Conservation (phyloP, 345 rosid genomes). For the Noccaea bulbosa region DNA sequence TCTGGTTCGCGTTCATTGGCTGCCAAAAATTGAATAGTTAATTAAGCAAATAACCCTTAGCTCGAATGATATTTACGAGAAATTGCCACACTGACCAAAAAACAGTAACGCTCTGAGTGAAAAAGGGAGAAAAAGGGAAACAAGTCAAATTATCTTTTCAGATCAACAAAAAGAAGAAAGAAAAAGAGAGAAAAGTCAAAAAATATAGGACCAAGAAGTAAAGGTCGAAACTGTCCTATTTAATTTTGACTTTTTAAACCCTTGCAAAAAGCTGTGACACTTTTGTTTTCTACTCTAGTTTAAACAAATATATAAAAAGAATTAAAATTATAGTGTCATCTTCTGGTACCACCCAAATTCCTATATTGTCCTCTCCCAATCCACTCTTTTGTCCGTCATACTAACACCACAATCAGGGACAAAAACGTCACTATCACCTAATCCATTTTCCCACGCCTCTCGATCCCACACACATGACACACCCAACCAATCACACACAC, state of each 20-base stretch:
- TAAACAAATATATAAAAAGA: neutral
- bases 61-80: conserved; percentile 5
- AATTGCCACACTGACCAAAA: conserved; percentile 32
- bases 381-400: conserved; percentile 43
- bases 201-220: conserved; percentile 29
- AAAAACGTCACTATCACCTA: conserved; percentile 41
- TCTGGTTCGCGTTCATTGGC: conserved; percentile 63
- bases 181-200: conserved; percentile 43
- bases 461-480: conserved; percentile 9
- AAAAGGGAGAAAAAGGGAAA: neutral
- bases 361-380: conserved; percentile 45
- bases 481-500: conserved; percentile 33
- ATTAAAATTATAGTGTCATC: conserved; percentile 22
- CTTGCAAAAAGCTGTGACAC: conserved; percentile 38
- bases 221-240: conserved; percentile 54
- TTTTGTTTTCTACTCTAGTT: conserved; percentile 36
- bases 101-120: conserved; percentile 32
- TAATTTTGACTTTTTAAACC: conserved; percentile 62
- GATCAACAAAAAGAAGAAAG: neutral
- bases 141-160: conserved; percentile 37
- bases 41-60: conserved; percentile 18
- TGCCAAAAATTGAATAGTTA: too few species aligned
- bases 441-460: conserved; percentile 25
- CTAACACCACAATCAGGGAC: conserved; percentile 39
- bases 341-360: conserved; percentile 47